phyloP scores from a whole-genome alignment of 164 flowering plant species.

The Piper longum region DNA sequence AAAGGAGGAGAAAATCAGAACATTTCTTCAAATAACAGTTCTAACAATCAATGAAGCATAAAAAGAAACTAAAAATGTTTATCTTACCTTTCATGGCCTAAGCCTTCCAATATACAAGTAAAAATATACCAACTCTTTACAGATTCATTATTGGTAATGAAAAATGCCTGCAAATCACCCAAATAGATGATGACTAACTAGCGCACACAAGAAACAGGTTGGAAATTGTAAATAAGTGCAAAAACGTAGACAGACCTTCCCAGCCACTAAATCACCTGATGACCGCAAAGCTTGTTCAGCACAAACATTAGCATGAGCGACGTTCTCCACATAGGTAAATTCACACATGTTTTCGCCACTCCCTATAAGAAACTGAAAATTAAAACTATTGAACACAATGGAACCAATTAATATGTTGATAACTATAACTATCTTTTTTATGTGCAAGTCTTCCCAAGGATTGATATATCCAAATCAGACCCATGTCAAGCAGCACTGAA shows the following conservation, averaged over 20 bases:
- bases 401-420: neutral
- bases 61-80: neutral
- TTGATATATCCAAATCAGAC: too few species aligned
- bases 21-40: neutral
- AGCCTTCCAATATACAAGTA: constrained; percentile 41
- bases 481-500: too few species aligned
- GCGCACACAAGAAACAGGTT: neutral
- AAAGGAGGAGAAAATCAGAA: neutral
- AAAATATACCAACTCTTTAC: constrained; percentile 57
- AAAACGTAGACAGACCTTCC: constrained; percentile 43
- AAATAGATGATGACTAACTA: neutral
- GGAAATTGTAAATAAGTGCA: neutral
- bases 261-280: constrained; percentile 40
- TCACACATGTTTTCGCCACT: constrained; percentile 62
- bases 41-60: neutral
- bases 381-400: constrained; percentile 20
- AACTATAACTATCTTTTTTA: neutral
- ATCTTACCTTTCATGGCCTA: constrained; percentile 65
- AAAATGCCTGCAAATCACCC: constrained; percentile 49
- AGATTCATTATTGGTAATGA: constrained; percentile 68
- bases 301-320: constrained; percentile 69
- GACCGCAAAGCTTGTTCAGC: constrained; percentile 68
- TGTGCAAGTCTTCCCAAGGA: too few species aligned
- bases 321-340: constrained; percentile 69
- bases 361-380: constrained; percentile 72